Conservation (phyloP, 345 rosid genomes). For the Brassica cretica region DNA sequence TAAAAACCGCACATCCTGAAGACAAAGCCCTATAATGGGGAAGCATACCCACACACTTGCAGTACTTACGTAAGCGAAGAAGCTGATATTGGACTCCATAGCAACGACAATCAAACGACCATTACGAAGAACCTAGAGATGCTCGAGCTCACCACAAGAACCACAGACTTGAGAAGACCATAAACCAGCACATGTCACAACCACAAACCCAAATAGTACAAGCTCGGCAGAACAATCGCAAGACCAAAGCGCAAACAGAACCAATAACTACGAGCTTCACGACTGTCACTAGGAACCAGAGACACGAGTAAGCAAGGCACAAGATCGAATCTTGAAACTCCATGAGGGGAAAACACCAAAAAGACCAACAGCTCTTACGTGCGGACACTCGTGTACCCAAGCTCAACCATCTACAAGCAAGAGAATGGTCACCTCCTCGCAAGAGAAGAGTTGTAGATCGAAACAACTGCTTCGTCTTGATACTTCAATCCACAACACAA, state of each 20-base stretch:
- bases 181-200: not conserved
- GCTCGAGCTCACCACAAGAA: not conserved
- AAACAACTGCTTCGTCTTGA: not conserved
- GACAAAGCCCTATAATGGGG: not conserved
- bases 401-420: not conserved
- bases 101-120: no score
- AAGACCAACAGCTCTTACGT: not conserved
- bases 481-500: not conserved
- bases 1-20: not conserved
- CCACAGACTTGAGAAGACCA: not conserved
- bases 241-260: not conserved
- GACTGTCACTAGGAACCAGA: not conserved
- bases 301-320: not conserved
- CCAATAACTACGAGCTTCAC: not conserved
- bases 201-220: not conserved
- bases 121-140: not conserved
- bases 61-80: no score
- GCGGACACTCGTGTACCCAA: not conserved
- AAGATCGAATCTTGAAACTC: not conserved
- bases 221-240: not conserved
- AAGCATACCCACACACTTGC: no score
- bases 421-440: not conserved
- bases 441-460: not conserved
- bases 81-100: no score
- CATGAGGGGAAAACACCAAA: not conserved